Base-by-base conservation (phyloP, 2,329 filamentous ascomycete genomes). In the Monilinia laxa region DNA sequence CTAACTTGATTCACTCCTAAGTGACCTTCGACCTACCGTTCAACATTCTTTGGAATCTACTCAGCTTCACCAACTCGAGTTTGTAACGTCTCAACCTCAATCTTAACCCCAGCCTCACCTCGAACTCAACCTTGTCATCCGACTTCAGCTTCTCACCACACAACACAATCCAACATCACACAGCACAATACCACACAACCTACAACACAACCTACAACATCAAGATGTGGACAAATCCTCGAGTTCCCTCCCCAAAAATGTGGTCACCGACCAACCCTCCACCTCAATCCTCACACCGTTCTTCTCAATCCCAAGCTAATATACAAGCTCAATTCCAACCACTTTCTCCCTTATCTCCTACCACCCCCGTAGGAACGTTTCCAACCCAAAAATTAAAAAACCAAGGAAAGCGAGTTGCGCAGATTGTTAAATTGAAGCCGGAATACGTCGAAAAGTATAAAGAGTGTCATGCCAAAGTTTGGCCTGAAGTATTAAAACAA, bases 401-500 rank as follows among this genome's bases (percentile, higher is more conserved):
- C 69, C 77, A 81, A 4, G 82, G 80, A 57, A 80, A 81, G 4
- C 85, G 89, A 68, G 83, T 92, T 72, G 90, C 84, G 51, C 90
- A 93, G 77, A 89, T 92, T 70, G 83, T 93, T 64, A 87, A 86
- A 75, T 83, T 94, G 66, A 90, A 87, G 78, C 85, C 86, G 20
- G 85, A 89, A 70, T 84, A 81, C 69, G 79, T 90, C 18, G 83
- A 84, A 28, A 84, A 87, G 70, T 94, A 93, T 80, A 93, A 91
- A 76, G 83, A 87, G 73, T 88, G 86, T 69, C 91, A 93, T 75
- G 87, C 86, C 9, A 83, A 82, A 5, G 89, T 92, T 0, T 94
- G 90, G 91, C 90, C 90, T 7, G 89, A 90, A 72, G 90, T 95
- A 0, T 79, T 91, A 45, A 83, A 86, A 76, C 89, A 92, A 79